phyloP scores from a whole-genome alignment of 192 early-diverging fungal genomes.

The Haplosporangium gracile region DNA sequence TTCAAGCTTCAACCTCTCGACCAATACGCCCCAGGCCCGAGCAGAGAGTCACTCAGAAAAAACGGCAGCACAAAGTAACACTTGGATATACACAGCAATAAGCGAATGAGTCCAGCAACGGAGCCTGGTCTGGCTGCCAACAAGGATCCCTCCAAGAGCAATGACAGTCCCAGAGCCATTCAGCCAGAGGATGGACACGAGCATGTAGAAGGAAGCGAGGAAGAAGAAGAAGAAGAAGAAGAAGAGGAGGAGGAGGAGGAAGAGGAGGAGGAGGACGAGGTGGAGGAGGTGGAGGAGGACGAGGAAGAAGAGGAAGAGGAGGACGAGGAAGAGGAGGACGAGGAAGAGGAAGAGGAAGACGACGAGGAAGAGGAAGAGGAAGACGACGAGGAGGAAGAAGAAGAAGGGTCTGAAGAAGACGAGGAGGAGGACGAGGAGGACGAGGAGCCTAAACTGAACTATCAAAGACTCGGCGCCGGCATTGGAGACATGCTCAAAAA shows the following conservation, averaged over 20 bases:
- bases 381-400: slow-evolving; percentile 48
- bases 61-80: no score
- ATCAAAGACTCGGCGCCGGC: slow-evolving; percentile 84
- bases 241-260: slow-evolving; percentile 11
- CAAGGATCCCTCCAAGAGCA: slow-evolving; percentile 3
- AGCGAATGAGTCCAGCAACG: slow-evolving; percentile 31
- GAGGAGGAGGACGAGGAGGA: slow-evolving; percentile 79
- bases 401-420: slow-evolving; percentile 46
- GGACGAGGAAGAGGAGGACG: slow-evolving; percentile 80
- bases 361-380: slow-evolving; percentile 44
- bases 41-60: neutral
- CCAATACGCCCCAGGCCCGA: neutral
- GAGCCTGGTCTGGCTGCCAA: slow-evolving; percentile 22
- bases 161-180: slow-evolving; percentile 6
- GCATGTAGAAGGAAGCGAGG: slow-evolving; percentile 39
- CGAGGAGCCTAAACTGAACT: slow-evolving; percentile 93
- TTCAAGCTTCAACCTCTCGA: neutral
- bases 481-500: slow-evolving; percentile 84
- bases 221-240: slow-evolving; percentile 31
- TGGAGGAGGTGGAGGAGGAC: slow-evolving; percentile 33
- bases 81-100: neutral
- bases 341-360: slow-evolving; percentile 71
- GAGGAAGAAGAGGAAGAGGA: slow-evolving; percentile 55
- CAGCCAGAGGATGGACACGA: slow-evolving; percentile 31
- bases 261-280: slow-evolving; percentile 28